A percentile compares a stretch with the other conserved stretches of the same genome.
phyloP scores from a whole-genome alignment of 75 land plant species.

The Pseudotsuga menziesii region DNA sequence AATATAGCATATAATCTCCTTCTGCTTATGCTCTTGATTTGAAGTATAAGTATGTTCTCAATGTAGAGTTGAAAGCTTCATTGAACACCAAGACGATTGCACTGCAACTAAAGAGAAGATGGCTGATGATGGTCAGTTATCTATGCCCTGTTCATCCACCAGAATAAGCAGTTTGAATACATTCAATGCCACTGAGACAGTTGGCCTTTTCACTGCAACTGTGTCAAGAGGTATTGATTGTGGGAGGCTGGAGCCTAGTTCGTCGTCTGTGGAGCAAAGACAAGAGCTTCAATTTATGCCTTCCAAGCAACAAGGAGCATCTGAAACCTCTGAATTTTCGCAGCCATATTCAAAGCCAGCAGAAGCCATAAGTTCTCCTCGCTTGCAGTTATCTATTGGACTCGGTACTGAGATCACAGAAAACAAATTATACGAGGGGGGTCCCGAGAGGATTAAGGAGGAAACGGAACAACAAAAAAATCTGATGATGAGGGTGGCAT shows the following conservation, averaged over 20 bases:
- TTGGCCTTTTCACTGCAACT: background rate
- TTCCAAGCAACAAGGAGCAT: background rate
- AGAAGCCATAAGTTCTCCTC: background rate
- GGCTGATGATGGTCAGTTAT: background rate
- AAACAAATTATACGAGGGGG: background rate
- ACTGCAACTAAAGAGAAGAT: constrained; percentile 21
- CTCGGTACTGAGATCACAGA: background rate
- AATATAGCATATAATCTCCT: too few species aligned
- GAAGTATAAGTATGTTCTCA: too few species aligned
- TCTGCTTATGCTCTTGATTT: too few species aligned
- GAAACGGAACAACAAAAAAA: constrained; percentile 35
- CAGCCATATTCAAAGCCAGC: background rate
- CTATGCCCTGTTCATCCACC: background rate
- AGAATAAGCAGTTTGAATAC: too few species aligned
- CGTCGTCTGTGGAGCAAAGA: background rate
- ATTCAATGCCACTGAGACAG: background rate
- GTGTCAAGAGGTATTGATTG: background rate
- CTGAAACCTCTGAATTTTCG: background rate
- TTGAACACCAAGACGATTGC: constrained; percentile 96
- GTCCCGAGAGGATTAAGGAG: constrained; percentile 6
- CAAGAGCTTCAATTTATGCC: constrained; percentile 9
- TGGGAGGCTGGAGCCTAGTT: background rate
- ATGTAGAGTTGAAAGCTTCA: constrained; percentile 95
- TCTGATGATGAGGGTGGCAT: constrained; percentile 49
- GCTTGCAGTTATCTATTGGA: constrained; percentile 1